Base-by-base conservation (phyloP, 2,329 filamentous ascomycete genomes). In the Fusarium sp. region DNA sequence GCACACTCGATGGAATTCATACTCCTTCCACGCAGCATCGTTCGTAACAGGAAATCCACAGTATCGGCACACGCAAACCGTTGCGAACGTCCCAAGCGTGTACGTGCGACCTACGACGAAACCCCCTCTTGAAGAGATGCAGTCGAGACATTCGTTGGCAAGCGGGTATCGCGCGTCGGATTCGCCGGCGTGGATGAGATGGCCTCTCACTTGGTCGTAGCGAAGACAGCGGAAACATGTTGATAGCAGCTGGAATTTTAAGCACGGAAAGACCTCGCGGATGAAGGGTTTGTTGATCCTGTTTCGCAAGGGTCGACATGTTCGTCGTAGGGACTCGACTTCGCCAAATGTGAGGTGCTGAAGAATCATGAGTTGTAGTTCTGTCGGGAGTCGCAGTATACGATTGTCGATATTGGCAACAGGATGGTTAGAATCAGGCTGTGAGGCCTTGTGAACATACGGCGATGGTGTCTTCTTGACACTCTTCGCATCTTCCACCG, bases 361-460 rank as follows among this genome's bases (percentile, higher is more conserved):
- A n/a, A 83, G 68, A 40, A 83, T 76, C 67, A 78, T 71, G 43
- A 82, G 71, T 52, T 82, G 80, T 7, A 84, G 66, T 69, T 84
- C 82, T 9, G 73, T 72, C 6, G 82, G 82, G 0, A 84, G 75
- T 25, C 72, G 73, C 35, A 81, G 68, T 6, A 83, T 55, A 3
- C 52, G 19, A 25, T 40, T 65, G 20, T 43, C 19, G 27, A 6
- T 14, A 11, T 65, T 65, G 4, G 41, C n/a, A 11, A 10, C 4
- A 37, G 35, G 7, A 19, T 17, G 17, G 8, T 37, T 10, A 37
- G 35, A 11, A 37, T 37, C 35, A 19, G 35, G 7, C 4, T 8
- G 35, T 19, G 35, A 19, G 4, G 8, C 8, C n/a, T 17, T n/a
- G 35, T n/a, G 35, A 37, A 37, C 17, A n/a, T 37, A n/a, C 9